A percentile compares a stretch with the other conserved stretches of the same genome.
Conservation (phyloP, 345 rosid genomes). For the Linum trigynum region DNA sequence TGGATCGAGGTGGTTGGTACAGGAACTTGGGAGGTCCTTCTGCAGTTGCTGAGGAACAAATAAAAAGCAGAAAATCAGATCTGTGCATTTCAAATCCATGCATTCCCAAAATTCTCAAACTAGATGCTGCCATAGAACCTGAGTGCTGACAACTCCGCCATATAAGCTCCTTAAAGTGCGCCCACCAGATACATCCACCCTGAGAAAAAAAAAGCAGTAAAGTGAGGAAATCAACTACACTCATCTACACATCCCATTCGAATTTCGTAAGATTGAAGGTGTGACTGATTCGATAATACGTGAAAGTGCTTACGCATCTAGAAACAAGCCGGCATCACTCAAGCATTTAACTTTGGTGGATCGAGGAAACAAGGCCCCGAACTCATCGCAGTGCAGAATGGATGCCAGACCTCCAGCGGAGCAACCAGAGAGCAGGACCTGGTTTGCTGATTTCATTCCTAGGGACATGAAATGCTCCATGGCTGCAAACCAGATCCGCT, state of each 20-base stretch:
- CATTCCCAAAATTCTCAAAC: too few species aligned
- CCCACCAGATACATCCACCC: conserved; percentile 22
- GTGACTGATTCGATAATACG: background rate
- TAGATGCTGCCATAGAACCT: conserved; percentile 4
- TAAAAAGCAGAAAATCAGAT: too few species aligned
- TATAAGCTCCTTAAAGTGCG: conserved; percentile 19
- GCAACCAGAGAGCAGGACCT: conserved; percentile 29
- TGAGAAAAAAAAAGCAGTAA: background rate
- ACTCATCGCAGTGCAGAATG: conserved; percentile 25
- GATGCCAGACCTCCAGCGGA: conserved; percentile 33
- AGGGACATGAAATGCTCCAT: conserved; percentile 20
- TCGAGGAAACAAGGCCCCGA: conserved; percentile 20
- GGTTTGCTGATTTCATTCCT: conserved; percentile 22
- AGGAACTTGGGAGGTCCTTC: conserved; percentile 55
- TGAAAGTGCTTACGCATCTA: conserved; percentile 18
- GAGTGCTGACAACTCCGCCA: conserved; percentile 22
- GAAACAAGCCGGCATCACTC: conserved; percentile 28
- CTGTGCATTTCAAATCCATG: too few species aligned
- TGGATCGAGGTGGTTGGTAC: conserved; percentile 65
- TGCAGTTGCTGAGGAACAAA: conserved; percentile 35
- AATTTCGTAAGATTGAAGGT: background rate
- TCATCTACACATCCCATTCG: too few species aligned
- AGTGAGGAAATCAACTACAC: background rate
- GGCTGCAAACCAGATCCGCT: conserved; percentile 24
- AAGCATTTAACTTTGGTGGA: conserved; percentile 27